A percentile compares a stretch with the other conserved stretches of the same genome.
phyloP scores from a whole-genome alignment of 192 early-diverging fungal genomes.

The Linnemannia exigua region DNA sequence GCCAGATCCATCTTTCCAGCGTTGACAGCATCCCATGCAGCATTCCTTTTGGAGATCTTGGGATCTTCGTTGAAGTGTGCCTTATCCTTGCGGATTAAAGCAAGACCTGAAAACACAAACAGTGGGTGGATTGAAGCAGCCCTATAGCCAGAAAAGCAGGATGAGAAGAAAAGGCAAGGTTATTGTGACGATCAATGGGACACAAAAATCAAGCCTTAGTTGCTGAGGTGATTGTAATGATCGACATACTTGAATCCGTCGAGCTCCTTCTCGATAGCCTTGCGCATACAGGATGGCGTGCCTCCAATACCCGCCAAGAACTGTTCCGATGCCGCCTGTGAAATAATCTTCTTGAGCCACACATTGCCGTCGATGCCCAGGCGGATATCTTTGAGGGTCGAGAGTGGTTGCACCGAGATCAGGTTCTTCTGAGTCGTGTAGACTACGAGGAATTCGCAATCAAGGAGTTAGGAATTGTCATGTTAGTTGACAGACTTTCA shows the following conservation, averaged over 20 bases:
- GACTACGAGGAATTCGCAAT: constrained; percentile 16
- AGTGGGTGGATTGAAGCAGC: constrained; percentile 77
- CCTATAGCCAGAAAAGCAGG: constrained; percentile 40
- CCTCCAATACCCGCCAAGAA: constrained; percentile 76
- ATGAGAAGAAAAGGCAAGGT: background rate
- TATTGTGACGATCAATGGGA: too few relatives aligned
- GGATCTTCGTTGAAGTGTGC: constrained; percentile 75
- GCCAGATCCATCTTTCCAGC: constrained; percentile 71
- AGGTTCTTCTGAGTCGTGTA: constrained; percentile 42
- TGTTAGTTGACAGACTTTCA: background rate
- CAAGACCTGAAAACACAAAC: constrained; percentile 84
- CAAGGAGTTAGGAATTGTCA: background rate
- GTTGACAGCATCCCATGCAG: constrained; percentile 80
- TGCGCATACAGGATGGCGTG: constrained; percentile 68
- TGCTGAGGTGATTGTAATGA: too few relatives aligned
- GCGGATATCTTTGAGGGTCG: constrained; percentile 72
- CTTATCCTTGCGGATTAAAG: constrained; percentile 78
- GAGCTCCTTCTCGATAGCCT: constrained; percentile 77
- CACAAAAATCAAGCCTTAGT: too few relatives aligned
- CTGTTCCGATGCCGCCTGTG: constrained; percentile 64
- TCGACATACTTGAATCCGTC: constrained; percentile 68
- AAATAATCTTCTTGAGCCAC: constrained; percentile 81
- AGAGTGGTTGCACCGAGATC: constrained; percentile 56
- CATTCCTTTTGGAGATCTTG: constrained; percentile 69
- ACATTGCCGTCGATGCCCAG: constrained; percentile 86